Evolutionary conservation across 768 basidiomycete genomes (phyloP).

Genomic region (Suillus cothurnatus): DNA sequence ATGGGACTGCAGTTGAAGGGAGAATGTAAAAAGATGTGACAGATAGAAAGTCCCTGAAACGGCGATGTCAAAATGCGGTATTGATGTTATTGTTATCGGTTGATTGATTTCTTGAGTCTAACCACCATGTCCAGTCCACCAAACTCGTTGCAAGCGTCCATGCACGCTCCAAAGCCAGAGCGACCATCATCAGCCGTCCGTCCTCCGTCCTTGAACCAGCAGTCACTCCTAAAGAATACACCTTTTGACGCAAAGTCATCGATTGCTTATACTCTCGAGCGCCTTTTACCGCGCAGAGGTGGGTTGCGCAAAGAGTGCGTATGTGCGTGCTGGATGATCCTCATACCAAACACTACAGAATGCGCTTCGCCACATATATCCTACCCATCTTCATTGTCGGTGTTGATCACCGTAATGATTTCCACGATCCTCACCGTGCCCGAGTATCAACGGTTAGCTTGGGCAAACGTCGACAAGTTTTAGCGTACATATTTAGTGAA

Average conservation of each 20-base stretch:
- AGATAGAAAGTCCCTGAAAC: not conserved
- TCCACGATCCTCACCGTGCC: too few relatives aligned
- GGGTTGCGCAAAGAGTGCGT: not conserved
- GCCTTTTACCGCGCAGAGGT: not conserved
- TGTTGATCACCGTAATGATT: too few relatives aligned
- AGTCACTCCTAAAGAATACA: not conserved
- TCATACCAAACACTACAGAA: not conserved
- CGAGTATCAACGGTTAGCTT: too few relatives aligned
- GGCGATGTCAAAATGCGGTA: constrained; percentile 4
- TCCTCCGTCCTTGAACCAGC: constrained; percentile 77
- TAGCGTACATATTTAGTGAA: too few relatives aligned
- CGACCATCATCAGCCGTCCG: constrained; percentile 40
- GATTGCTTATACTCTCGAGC: not conserved
- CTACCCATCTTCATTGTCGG: not conserved
- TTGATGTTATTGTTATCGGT: constrained; percentile 3
- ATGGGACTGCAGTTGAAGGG: not conserved
- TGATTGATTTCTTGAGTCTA: constrained; percentile 11
- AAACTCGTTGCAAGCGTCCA: constrained; percentile 31
- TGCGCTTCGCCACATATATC: not conserved
- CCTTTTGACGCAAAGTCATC: not conserved
- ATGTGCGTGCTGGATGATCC: not conserved
- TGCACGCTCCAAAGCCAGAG: constrained; percentile 40
- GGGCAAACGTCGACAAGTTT: too few relatives aligned
- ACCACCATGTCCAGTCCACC: constrained; percentile 35
- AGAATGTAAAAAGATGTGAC: not conserved